Percentiles rank a stretch among this genome's conserved stretches.
These are phyloP conservation scores for Phytophthora europaea DNA, from an alignment of 352 stramenopile genomes.

Conservation along the genomic window DNA sequence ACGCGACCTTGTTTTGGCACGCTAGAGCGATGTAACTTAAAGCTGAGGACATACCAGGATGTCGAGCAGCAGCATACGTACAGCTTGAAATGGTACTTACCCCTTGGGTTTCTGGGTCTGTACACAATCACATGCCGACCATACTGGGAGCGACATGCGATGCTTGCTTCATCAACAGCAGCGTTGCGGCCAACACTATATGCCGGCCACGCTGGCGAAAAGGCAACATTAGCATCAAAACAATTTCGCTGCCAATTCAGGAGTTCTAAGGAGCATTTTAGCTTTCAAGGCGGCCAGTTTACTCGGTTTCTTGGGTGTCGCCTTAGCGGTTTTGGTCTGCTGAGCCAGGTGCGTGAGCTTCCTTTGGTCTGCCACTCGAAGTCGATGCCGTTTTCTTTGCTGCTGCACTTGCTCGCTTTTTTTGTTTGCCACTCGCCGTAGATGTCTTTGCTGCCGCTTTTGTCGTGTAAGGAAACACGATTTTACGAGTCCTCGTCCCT, in stretches of 20 bases:
- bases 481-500: too few relatives aligned
- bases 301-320: too few relatives aligned
- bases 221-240: neutral
- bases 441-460: too few relatives aligned
- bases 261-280: neutral
- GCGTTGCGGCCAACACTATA: too few relatives aligned
- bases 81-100: constrained; percentile 15
- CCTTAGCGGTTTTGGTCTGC: too few relatives aligned
- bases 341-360: too few relatives aligned
- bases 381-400: too few relatives aligned
- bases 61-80: constrained; percentile 8
- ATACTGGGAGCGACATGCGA: neutral
- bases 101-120: neutral
- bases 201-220: neutral
- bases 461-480: too few relatives aligned
- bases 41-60: constrained; percentile 1
- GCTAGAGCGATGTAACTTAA: constrained; percentile 12
- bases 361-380: too few relatives aligned
- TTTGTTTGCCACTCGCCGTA: too few relatives aligned
- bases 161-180: too few relatives aligned
- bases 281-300: neutral
- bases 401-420: too few relatives aligned
- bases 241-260: neutral
- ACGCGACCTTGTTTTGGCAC: neutral
- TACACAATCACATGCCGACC: neutral